Percentiles rank a stretch among this genome's conserved stretches.
phyloP scores from a whole-genome alignment of 306 rosid species.

The Acacia acuminata region DNA sequence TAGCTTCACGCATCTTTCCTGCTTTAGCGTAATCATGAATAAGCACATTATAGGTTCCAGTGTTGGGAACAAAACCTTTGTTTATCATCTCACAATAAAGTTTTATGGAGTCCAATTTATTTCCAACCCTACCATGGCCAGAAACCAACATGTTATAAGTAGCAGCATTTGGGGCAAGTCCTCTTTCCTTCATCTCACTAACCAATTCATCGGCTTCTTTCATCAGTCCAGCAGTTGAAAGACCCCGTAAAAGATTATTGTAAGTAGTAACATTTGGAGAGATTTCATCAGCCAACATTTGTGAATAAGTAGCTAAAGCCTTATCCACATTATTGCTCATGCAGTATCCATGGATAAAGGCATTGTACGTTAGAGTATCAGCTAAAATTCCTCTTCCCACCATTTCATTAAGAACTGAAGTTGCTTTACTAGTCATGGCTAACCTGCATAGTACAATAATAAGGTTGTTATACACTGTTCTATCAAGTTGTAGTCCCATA shows the following conservation, averaged over 20 bases:
- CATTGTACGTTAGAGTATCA: conserved; percentile 69
- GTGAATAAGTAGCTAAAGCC: conserved; percentile 61
- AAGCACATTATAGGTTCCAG: conserved; percentile 80
- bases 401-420: conserved; percentile 69
- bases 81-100: conserved; percentile 85
- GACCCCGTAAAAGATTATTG: conserved; percentile 70
- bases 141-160: conserved; percentile 75
- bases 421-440: conserved; percentile 84
- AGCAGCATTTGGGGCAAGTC: conserved; percentile 65
- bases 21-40: conserved; percentile 72
- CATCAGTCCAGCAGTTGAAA: conserved; percentile 70
- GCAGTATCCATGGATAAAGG: conserved; percentile 74
- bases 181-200: conserved; percentile 66
- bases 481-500: conserved; percentile 66
- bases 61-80: conserved; percentile 73
- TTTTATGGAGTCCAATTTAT: conserved; percentile 62
- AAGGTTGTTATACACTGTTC: conserved; percentile 62
- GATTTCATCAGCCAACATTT: conserved; percentile 62
- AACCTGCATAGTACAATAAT: conserved; percentile 68
- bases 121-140: conserved; percentile 77
- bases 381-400: conserved; percentile 51
- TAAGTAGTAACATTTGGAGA: conserved; percentile 70
- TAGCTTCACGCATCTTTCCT: conserved; percentile 88
- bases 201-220: conserved; percentile 61
- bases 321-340: conserved; percentile 61